Evolutionary conservation across 371 early-diverging fungal genomes (phyloP).

Genomic region (Dichotomocladium elegans): DNA sequence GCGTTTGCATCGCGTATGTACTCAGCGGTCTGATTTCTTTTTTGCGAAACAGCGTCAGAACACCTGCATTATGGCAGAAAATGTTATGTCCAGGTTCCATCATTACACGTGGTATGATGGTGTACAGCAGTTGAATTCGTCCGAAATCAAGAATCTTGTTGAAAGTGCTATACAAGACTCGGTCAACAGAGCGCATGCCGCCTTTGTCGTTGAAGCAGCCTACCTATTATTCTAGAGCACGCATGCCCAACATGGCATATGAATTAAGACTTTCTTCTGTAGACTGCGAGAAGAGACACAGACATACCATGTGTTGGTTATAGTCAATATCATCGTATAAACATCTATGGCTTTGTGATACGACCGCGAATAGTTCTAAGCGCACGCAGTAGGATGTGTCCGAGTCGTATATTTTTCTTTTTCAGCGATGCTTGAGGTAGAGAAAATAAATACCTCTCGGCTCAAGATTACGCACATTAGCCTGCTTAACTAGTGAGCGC

Average conservation of each 20-base stretch:
- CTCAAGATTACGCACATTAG: slow-evolving; percentile 17
- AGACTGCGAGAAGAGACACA: too few relatives aligned
- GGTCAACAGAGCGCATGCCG: too few relatives aligned
- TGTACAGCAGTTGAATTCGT: slow-evolving; percentile 43
- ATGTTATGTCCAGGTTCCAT: slow-evolving; percentile 30
- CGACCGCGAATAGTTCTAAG: slow-evolving; percentile 28
- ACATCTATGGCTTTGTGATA: slow-evolving; percentile 30
- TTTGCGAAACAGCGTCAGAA: slow-evolving; percentile 44
- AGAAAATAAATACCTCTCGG: slow-evolving; percentile 23
- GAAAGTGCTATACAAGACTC: slow-evolving; percentile 31
- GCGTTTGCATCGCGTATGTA: slow-evolving; percentile 48
- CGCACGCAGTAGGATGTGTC: neutral
- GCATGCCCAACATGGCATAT: too few relatives aligned
- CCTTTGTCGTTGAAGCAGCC: neutral
- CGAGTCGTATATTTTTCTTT: neutral
- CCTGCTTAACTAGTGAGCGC: slow-evolving; percentile 22
- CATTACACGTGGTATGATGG: slow-evolving; percentile 39
- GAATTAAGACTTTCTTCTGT: too few relatives aligned
- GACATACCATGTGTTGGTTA: slow-evolving; percentile 42
- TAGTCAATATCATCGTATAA: slow-evolving; percentile 44
- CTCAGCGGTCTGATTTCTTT: slow-evolving; percentile 52
- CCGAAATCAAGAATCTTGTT: slow-evolving; percentile 56
- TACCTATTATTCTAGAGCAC: slow-evolving; percentile 42
- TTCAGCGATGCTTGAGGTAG: too few relatives aligned
- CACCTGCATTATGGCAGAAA: slow-evolving; percentile 35